Conservation (phyloP, 768 basidiomycete genomes). For the Macrocybe gigantea region DNA sequence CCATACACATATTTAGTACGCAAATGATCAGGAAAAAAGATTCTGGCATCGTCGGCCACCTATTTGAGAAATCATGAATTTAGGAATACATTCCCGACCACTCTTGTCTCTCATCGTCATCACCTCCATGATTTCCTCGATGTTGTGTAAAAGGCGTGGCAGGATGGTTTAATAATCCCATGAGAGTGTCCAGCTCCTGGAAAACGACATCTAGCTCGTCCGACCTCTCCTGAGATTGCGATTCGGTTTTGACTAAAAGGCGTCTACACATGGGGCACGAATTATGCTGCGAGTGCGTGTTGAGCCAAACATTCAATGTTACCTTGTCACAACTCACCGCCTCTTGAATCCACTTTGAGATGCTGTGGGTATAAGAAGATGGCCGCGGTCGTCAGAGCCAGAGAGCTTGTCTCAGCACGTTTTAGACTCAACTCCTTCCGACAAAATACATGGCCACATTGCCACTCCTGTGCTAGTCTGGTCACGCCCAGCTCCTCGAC, state of each 20-base stretch:
- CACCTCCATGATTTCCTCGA: neutral
- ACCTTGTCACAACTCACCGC: constrained; percentile 36
- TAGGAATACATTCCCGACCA: constrained; percentile 59
- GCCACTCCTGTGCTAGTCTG: constrained; percentile 42
- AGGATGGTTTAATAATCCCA: too few species aligned
- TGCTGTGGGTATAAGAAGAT: constrained; percentile 30
- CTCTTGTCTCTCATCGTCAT: constrained; percentile 23
- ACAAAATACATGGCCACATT: constrained; percentile 73
- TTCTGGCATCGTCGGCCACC: neutral
- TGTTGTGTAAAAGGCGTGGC: too few species aligned
- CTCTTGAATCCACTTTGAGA: constrained; percentile 55
- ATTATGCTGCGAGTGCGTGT: constrained; percentile 34
- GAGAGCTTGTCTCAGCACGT: too few species aligned
- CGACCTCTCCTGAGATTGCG: neutral
- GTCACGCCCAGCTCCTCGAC: constrained; percentile 69
- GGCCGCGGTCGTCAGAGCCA: too few species aligned
- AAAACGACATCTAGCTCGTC: too few species aligned
- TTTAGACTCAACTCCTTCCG: constrained; percentile 58
- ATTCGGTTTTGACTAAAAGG: constrained; percentile 27
- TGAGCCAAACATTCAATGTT: neutral
- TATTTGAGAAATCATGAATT: constrained; percentile 2
- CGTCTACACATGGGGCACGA: constrained; percentile 66
- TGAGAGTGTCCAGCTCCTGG: constrained; percentile 2
- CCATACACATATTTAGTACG: too few species aligned
- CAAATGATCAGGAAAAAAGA: constrained; percentile 2